Evolutionary conservation across 2,329 filamentous ascomycete genomes (phyloP).

Genomic region (Hypoxylon sp.): DNA sequence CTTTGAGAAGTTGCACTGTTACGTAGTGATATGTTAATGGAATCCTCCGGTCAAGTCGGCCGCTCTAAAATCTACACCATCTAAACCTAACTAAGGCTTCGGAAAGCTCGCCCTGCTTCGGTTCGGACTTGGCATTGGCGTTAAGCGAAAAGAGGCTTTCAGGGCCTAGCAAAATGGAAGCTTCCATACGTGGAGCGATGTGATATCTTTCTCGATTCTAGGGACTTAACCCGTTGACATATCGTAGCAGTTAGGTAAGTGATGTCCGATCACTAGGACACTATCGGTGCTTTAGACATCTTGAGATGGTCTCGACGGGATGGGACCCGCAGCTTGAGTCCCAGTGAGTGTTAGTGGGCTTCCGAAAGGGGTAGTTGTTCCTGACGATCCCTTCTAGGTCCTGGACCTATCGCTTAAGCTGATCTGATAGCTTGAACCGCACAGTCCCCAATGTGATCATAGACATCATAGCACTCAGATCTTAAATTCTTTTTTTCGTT

Average conservation of each 20-base stretch:
- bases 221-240: constrained; percentile 25
- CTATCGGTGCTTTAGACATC: constrained; percentile 33
- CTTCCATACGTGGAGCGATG: background rate
- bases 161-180: background rate
- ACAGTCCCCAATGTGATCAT: constrained; percentile 30
- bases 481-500: constrained; percentile 15
- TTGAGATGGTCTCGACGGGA: background rate
- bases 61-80: background rate
- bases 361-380: constrained; percentile 31
- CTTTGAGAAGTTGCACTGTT: background rate
- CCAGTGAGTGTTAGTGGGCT: constrained; percentile 20
- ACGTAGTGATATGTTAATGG: constrained; percentile 1
- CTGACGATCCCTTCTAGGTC: constrained; percentile 31
- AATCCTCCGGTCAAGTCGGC: constrained; percentile 3
- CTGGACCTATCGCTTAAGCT: constrained; percentile 33
- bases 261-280: constrained; percentile 24
- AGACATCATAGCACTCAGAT: constrained; percentile 12
- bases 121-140: constrained; percentile 1
- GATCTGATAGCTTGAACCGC: constrained; percentile 29
- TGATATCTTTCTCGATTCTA: background rate
- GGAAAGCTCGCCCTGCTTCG: constrained; percentile 23
- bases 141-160: constrained; percentile 12
- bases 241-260: constrained; percentile 33
- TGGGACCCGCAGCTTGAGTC: constrained; percentile 6
- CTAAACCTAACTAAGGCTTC: constrained; percentile 7